A percentile compares a stretch with the other conserved stretches of the same genome.
These are phyloP conservation scores for Chytriomyces sp. DNA, from an alignment of 192 early-diverging fungal species.

Conservation along the genomic window DNA sequence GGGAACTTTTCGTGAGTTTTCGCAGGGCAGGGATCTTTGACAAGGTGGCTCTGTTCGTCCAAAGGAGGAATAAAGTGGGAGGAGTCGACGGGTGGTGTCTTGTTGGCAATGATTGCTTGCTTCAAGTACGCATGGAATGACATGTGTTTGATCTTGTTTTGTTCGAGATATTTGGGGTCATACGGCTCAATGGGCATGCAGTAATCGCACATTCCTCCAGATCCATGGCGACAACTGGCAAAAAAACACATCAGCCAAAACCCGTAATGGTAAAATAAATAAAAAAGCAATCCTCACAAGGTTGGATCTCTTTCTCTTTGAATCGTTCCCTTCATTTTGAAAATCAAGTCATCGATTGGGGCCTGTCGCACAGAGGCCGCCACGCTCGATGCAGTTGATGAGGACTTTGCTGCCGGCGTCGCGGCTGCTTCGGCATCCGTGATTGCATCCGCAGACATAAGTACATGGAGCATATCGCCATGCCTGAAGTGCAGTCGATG, in stretches of 20 bases:
- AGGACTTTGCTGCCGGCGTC: not conserved
- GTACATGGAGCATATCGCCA: slow-evolving; percentile 49
- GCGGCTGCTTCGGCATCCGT: slow-evolving; percentile 35
- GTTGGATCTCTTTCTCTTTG: slow-evolving; percentile 74
- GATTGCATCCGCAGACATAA: slow-evolving; percentile 10
- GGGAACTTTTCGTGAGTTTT: slow-evolving; percentile 89
- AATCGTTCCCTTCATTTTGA: slow-evolving; percentile 83
- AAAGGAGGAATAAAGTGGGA: slow-evolving; percentile 73
- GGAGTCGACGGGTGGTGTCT: slow-evolving; percentile 53
- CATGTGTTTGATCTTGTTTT: slow-evolving; percentile 96
- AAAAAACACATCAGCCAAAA: not conserved
- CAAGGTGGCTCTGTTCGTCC: slow-evolving; percentile 81
- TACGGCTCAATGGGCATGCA: slow-evolving; percentile 93
- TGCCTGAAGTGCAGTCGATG: slow-evolving; percentile 32
- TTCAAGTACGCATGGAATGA: slow-evolving; percentile 92
- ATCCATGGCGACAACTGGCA: slow-evolving; percentile 76
- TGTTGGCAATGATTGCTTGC: slow-evolving; percentile 69
- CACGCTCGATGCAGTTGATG: not conserved
- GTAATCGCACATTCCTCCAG: slow-evolving; percentile 90
- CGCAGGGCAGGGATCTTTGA: slow-evolving; percentile 76
- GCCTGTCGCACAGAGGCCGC: slow-evolving; percentile 59
- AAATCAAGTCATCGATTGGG: slow-evolving; percentile 79
- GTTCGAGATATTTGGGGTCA: slow-evolving; percentile 82
- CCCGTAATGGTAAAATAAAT: slow-evolving; percentile 20
- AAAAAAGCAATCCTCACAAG: slow-evolving; percentile 66